Base-by-base conservation (phyloP, 2,329 filamentous ascomycete species). In the Penicillium sp. region DNA sequence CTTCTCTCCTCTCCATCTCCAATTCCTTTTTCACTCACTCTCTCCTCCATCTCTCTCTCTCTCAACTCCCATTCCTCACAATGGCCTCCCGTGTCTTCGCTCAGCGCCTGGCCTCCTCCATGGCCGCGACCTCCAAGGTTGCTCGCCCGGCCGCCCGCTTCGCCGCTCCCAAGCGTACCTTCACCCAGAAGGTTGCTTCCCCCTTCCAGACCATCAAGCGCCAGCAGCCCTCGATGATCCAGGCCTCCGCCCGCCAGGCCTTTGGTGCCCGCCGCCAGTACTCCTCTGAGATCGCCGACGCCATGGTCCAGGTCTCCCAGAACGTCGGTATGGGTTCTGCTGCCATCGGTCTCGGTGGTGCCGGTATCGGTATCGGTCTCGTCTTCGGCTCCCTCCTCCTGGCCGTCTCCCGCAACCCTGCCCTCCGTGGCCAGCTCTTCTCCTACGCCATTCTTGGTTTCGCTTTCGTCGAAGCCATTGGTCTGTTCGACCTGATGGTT, bases 381-480 rank as follows among this genome's bases (percentile, higher is more conserved):
- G 92, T 96, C 80, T 96, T 96, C 88, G 91, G 90, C 79, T 89
- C 91, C 77, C 91, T 96, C 80, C 87, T 96, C 79, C 89, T 91
- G 83, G 89, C 89, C 85, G 91, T 95, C 81, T 91, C 92, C 86
- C 91, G 92, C 86, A 96, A 96, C 91, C 92, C 92, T 78, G 91
- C 90, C 79, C 91, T 96, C 85, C 90, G 91, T 85, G 92, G 91
- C 81, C 92, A 96, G 88, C 91, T 96, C 79, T 96, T 95, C 91
- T 91, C 91, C 74, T 94, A 95, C 85, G 91, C 91, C 88, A 94
- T 95, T 91, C 86, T 95, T 79, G 91, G 92, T 86, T 95, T 95
- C 86, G 92, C 91, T 80, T 95, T 95, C 90, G 91, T 93, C 83
- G 92, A 95, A 83, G 91, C 92, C 84, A 78, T 78, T 62, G 76